Evolutionary conservation across 83 land plant genomes (phyloP).

Genomic region (Picea abies): DNA sequence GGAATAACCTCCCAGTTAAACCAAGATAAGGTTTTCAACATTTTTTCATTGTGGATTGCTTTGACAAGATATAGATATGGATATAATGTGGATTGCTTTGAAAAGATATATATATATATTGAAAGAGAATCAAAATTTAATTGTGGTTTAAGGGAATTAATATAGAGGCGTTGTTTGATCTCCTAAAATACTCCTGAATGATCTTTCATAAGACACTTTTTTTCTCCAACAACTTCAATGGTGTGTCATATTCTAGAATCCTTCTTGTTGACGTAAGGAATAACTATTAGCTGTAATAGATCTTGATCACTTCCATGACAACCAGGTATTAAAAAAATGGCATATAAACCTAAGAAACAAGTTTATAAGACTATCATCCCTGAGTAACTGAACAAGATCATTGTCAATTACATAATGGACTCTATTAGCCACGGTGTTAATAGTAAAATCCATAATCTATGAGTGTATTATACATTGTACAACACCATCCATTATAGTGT

Average conservation of each 20-base stretch:
- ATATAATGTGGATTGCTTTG: no score
- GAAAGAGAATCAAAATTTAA: no score
- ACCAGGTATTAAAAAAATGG: background rate
- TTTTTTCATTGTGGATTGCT: no score
- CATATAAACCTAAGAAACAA: background rate
- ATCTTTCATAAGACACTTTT: slow-evolving; percentile 65
- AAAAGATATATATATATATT: no score
- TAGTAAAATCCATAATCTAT: slow-evolving; percentile 75
- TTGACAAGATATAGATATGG: no score
- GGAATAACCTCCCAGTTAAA: no score
- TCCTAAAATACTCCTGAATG: slow-evolving; percentile 68
- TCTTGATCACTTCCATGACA: no score
- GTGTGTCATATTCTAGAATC: slow-evolving; percentile 68
- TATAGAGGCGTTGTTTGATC: slow-evolving; percentile 30
- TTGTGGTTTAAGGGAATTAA: no score
- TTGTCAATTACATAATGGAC: slow-evolving; percentile 94
- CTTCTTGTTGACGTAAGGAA: slow-evolving; percentile 48
- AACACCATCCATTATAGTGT: slow-evolving; percentile 83
- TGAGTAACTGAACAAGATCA: slow-evolving; percentile 77
- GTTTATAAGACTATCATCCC: slow-evolving; percentile 56
- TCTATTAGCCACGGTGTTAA: slow-evolving; percentile 88
- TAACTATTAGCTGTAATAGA: background rate
- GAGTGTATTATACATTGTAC: slow-evolving; percentile 72
- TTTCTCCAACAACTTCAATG: slow-evolving; percentile 60
- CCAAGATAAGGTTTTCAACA: no score